phyloP scores from a whole-genome alignment of 1,284 basidiomycete genomes.

The Ceratobasidium sp. region DNA sequence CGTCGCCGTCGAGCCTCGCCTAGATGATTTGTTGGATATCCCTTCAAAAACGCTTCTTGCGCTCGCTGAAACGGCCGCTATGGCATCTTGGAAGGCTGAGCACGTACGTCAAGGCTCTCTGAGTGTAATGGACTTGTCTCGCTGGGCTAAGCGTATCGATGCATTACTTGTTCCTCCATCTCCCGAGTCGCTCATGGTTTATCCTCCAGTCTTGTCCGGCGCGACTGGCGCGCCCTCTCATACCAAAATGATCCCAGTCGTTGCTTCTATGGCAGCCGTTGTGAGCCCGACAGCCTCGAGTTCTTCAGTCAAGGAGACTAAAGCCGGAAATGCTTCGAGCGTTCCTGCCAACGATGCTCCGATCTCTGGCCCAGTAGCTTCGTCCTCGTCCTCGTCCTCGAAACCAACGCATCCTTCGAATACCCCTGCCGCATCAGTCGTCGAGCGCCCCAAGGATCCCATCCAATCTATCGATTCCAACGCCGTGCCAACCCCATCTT shows the following conservation, averaged over 20 bases:
- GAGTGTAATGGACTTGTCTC: conserved; percentile 44
- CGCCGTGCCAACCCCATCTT: background rate
- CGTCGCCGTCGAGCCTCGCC: conserved; percentile 29
- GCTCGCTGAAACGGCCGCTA: conserved; percentile 41
- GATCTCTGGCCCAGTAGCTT: background rate
- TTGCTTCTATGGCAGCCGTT: conserved; percentile 3
- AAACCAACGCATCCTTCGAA: background rate
- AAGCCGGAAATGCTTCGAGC: background rate
- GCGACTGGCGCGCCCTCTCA: background rate
- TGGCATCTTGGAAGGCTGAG: conserved; percentile 43
- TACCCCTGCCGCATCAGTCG: background rate
- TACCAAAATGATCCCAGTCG: conserved; percentile 23
- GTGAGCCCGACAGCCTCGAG: background rate
- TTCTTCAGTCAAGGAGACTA: background rate
- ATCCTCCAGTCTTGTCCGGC: background rate
- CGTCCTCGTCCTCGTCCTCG: background rate
- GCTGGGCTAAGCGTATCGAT: conserved; percentile 45
- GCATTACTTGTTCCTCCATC: conserved; percentile 33
- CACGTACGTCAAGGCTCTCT: conserved; percentile 41
- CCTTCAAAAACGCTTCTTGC: conserved; percentile 35
- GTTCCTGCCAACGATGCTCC: background rate
- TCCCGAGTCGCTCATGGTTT: conserved; percentile 19
- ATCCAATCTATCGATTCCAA: background rate
- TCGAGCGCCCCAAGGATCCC: background rate
- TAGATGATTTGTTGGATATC: conserved; percentile 40